Evolutionary conservation across 2,329 filamentous ascomycete species (phyloP), one percentile per base, ranked within the genome.

Genomic region (Corynespora cassiicola): DNA sequence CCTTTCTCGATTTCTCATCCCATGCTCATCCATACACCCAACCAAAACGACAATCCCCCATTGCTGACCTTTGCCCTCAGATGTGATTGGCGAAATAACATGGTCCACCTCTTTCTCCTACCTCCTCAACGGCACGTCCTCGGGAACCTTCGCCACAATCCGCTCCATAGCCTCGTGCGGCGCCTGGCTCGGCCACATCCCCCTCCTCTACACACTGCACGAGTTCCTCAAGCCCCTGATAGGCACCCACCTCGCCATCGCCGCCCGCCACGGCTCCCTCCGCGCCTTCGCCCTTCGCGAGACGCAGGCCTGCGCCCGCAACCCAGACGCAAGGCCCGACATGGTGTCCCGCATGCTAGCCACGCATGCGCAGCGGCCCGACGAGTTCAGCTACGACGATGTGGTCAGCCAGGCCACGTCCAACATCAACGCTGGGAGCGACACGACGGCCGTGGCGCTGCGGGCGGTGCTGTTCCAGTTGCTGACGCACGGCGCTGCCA

Each of bases 371-470:
- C 55, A 63, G 35, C 69, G 70, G 31, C 64, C 68, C 0, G 26
- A 48, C 9, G 55, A 66, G 10, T 66, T 73, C 38, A 61, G 67
- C 33, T 57, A 65, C 30, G 60, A 57, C 8, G 65, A 56, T 35
- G 46, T 75, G 4, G 48, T 68, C 6, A 63, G 60, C 32, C 70
- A 71, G 60, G 63, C 63, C 1, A 62, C 65, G 2, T 46, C 31
- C 3, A 56, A 56, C 20, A 68, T 74, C 34, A 63, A 67, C 18
- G 73, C 72, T 5, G 72, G 71, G 8, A 65, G 62, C 7, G 73
- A 76, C 35, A 75, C 72, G 1, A 75, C 72, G 5, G 68, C 68
- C 14, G 66, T 70, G n/a, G 64, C 63, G 2, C 58, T 65, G 2
- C 63, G 56, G 6, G 47, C 46, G 7, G 50, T 59, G 5, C 29